Base-by-base conservation (phyloP, 2,329 filamentous ascomycete genomes). In the Colletotrichum siamense region DNA sequence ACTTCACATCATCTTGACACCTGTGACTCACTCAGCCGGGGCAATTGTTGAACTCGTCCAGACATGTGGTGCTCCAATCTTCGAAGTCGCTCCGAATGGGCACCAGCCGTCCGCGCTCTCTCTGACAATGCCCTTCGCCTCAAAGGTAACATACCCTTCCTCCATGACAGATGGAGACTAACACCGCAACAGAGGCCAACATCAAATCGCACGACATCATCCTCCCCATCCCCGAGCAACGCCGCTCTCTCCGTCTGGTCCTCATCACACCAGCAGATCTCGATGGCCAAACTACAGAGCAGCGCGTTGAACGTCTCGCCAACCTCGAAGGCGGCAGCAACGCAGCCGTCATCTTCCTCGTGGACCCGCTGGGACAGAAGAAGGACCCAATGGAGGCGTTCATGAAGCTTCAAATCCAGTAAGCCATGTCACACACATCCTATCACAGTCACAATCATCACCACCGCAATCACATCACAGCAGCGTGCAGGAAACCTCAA, bases 191-290 rank as follows among this genome's bases (percentile, higher is more conserved):
- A 90, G 89, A 90, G 80, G 79, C 80, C 5, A 81, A 79, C 18
- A 81, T 91, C 4, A 79, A 82, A 18, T 85, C 83, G 3, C 86
- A 90, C 77, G 89, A 91, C 77, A 79, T 90, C 34, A 86, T 86
- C 16, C 82, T 91, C 32, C 49, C 82, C 82, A 6, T 70, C 88
- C 24, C 67, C 62, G 22, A 69, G 59, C 72, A 30, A 34, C 57
- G 36, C 2, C 28, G 26, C 9, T 69, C 81, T 8, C 84, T 88
- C 64, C 84, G 84, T 28, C 82, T 85, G 30, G 77, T 89, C 16
- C 84, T 89, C 7, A 78, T 90, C 39, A 85, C 86, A 2, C 77
- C 85, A 4, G 73, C 61, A 15, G 86, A 90, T 16, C 77, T 86
- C 12, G 82, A 80, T 10, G 77, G 80, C n/a, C 64, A 79, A 8